Percentiles rank a stretch among this genome's conserved stretches.
These are phyloP conservation scores for Microbotryomycetes sp. DNA, from an alignment of 1,284 basidiomycete species.

Conservation along the genomic window DNA sequence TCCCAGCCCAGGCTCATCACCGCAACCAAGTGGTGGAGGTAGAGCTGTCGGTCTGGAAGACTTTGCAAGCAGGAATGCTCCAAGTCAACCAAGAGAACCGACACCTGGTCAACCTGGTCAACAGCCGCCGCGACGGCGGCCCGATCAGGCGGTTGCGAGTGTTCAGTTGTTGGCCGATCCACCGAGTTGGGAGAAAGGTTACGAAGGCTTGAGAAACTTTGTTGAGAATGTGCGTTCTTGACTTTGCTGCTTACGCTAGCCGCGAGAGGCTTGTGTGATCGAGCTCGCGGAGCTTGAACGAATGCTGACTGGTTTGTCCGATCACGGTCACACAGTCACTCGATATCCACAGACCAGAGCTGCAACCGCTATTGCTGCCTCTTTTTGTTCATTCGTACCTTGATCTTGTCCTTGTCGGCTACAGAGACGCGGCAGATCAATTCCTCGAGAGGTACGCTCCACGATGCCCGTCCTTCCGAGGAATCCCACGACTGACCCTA, in stretches of 20 bases:
- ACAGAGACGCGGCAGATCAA: slow-evolving; percentile 60
- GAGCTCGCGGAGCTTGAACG: neutral
- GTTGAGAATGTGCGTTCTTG: slow-evolving; percentile 17
- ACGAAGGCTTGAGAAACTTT: slow-evolving; percentile 58
- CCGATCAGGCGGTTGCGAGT: slow-evolving; percentile 27
- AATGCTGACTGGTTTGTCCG: slow-evolving; percentile 45
- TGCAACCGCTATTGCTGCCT: slow-evolving; percentile 85
- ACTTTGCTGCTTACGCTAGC: neutral
- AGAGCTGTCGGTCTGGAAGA: slow-evolving; percentile 51
- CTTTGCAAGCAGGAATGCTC: slow-evolving; percentile 36
- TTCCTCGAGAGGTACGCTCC: slow-evolving; percentile 20
- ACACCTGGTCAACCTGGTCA: slow-evolving; percentile 10
- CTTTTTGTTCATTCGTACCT: slow-evolving; percentile 97
- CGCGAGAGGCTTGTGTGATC: neutral
- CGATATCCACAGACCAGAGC: slow-evolving; percentile 59
- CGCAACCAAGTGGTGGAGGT: slow-evolving; percentile 48
- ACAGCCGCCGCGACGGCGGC: slow-evolving; percentile 25
- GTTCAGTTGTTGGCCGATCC: slow-evolving; percentile 30
- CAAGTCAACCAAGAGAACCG: slow-evolving; percentile 6
- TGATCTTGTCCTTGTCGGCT: slow-evolving; percentile 84
- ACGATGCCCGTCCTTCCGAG: neutral
- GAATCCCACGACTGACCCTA: neutral
- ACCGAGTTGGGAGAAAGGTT: slow-evolving; percentile 32
- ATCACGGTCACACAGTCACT: slow-evolving; percentile 29
- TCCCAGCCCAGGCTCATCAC: slow-evolving; percentile 24